A percentile compares a stretch with the other conserved stretches of the same genome.
Conservation (phyloP, 805 yeast genomes). For the Clavispora fructus region DNA sequence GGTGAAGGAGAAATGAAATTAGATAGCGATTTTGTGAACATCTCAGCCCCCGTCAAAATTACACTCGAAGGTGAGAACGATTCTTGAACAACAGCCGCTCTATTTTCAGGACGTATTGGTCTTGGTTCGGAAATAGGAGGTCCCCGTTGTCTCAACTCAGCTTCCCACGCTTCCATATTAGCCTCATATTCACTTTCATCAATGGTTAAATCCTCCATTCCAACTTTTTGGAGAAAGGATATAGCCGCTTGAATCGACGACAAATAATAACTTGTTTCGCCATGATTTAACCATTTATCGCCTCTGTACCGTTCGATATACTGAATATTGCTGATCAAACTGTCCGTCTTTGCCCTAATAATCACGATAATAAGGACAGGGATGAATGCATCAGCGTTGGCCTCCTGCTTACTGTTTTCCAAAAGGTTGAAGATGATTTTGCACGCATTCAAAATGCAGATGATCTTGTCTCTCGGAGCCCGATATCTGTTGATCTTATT, state of each 20-base stretch:
- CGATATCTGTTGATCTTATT: slow-evolving; percentile 74
- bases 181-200: slow-evolving; percentile 54
- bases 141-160: slow-evolving; percentile 19
- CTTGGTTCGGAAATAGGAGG: not conserved
- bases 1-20: slow-evolving; percentile 37
- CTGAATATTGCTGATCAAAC: slow-evolving; percentile 70
- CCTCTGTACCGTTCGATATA: slow-evolving; percentile 84
- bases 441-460: slow-evolving; percentile 86
- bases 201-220: slow-evolving; percentile 54
- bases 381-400: slow-evolving; percentile 90
- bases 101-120: not conserved
- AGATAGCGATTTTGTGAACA: slow-evolving; percentile 46
- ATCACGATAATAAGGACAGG: slow-evolving; percentile 81
- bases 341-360: slow-evolving; percentile 57
- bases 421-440: slow-evolving; percentile 87
- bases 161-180: slow-evolving; percentile 48
- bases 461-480: slow-evolving; percentile 92
- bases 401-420: slow-evolving; percentile 62
- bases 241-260: slow-evolving; percentile 90
- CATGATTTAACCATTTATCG: slow-evolving; percentile 62
- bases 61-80: slow-evolving; percentile 36
- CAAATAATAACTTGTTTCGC: slow-evolving; percentile 88
- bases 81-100: slow-evolving; percentile 4
- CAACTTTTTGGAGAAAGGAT: slow-evolving; percentile 64
- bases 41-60: slow-evolving; percentile 42